Evolutionary conservation across 2,329 filamentous ascomycete genomes (phyloP), one percentile per base, ranked within the genome.

Genomic region (Penicillium sp.): DNA sequence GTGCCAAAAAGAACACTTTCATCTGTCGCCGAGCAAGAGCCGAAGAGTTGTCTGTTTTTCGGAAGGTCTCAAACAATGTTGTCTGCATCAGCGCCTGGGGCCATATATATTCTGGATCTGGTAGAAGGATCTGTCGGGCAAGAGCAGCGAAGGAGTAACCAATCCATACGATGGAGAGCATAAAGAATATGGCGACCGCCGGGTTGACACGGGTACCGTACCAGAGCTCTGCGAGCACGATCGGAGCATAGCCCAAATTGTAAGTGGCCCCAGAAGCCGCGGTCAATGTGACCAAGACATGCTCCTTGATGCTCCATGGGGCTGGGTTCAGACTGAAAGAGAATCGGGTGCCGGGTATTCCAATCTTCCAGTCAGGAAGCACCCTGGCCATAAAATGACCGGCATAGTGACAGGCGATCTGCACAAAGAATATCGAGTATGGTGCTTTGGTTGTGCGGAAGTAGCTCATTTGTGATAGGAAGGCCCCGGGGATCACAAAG

Each of bases 391-490:
- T 70, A 65, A 78, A 79, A 28, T 74, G 68, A 1, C 79, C 79
- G 10, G 57, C 71, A 48, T 81, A 81, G 57, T 80, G 79, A 39
- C 74, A 78, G 0, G 78, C 78, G 41, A 82, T 79, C 56, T 81
- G 78, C 28, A 83, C 80, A 53, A 84, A 83, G 62, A 83, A 82
- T 40, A 83, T 75, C 0, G 80, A 81, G 59, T 82, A 84, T 0
- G 77, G 76, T 0, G 79, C 77, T 36, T 74, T 75, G 0, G 80
- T 83, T 1, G 80, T 83, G 37, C 80, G 74, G 58, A 75, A 83
- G 41, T 75, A 72, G 52, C 75, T 76, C 73, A 82, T 77, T 58
- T 79, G 76, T 4, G 77, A 79, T 2, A 83, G 61, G 55, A 83
- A 79, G 2, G 80, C 80, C 2, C 80, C 80, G 0, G 80, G 79